Evolutionary conservation across 2,329 filamentous ascomycete species (phyloP).

Genomic region (Raffaelea albimanens): DNA sequence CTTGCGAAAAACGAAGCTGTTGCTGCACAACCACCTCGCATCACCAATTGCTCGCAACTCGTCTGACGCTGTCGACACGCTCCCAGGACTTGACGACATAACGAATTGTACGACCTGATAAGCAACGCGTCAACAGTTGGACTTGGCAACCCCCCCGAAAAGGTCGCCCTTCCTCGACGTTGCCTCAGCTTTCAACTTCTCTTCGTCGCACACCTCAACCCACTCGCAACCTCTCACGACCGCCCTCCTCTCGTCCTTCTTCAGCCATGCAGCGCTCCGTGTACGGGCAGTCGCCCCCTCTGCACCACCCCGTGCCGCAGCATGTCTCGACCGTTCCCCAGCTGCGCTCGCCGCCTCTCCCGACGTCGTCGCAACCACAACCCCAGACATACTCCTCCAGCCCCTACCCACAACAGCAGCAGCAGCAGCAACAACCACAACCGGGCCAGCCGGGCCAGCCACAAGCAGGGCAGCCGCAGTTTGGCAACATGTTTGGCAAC

Average conservation of each 20-base stretch:
- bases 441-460: conserved; percentile 26
- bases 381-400: conserved; percentile 55
- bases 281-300: conserved; percentile 81
- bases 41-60: no score
- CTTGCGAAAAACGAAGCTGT: conserved; percentile 1
- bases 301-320: conserved; percentile 95
- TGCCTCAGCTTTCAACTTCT: not conserved
- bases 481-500: conserved; percentile 52
- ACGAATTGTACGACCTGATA: no score
- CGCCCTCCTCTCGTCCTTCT: not conserved
- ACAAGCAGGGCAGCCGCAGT: conserved; percentile 23
- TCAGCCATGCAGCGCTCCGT: conserved; percentile 69
- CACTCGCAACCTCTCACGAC: not conserved
- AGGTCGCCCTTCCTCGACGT: no score
- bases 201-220: not conserved
- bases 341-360: conserved; percentile 85
- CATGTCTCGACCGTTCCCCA: conserved; percentile 98
- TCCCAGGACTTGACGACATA: no score
- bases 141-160: no score
- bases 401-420: conserved; percentile 59
- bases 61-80: no score
- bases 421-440: conserved; percentile 46
- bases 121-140: no score
- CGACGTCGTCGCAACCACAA: conserved; percentile 58
- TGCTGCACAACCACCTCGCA: no score